Conservation (phyloP, 208 protist species). For the Strigomonas culicis region DNA sequence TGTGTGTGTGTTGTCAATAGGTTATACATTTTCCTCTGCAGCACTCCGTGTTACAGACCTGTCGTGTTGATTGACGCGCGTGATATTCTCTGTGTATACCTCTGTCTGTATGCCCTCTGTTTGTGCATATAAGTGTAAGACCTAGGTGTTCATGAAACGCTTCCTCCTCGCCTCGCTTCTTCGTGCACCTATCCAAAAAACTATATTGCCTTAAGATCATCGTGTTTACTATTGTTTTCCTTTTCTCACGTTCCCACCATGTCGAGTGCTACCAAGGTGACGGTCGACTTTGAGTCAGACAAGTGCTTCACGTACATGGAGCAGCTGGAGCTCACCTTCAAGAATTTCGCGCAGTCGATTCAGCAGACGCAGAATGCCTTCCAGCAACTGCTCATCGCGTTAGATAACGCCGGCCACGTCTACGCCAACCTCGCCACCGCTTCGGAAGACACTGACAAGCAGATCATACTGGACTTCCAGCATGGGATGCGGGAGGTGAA, state of each 20-base stretch:
- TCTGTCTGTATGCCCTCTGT: too few relatives aligned
- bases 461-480: constrained; percentile 30
- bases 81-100: too few relatives aligned
- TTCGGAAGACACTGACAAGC: constrained; percentile 20
- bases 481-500: constrained; percentile 55
- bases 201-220: too few relatives aligned
- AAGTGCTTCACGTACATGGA: constrained; percentile 33
- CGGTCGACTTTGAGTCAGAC: constrained; percentile 54
- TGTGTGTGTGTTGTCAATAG: not conserved
- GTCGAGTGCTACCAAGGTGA: constrained; percentile 9
- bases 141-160: too few relatives aligned
- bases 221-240: not conserved
- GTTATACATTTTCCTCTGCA: too few relatives aligned
- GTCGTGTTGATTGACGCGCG: too few relatives aligned
- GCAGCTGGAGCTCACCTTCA: constrained; percentile 42
- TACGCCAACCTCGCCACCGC: constrained; percentile 47
- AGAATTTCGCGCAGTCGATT: constrained; percentile 41
- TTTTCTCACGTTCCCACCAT: constrained; percentile 6
- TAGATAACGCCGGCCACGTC: constrained; percentile 40
- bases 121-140: too few relatives aligned
- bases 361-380: constrained; percentile 54
- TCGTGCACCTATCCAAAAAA: too few relatives aligned
- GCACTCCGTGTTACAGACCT: too few relatives aligned
- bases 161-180: too few relatives aligned
- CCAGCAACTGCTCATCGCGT: constrained; percentile 40